Percentiles rank a stretch among this genome's conserved stretches.
These are phyloP conservation scores for Phytopythium helicoides DNA, from an alignment of 352 stramenopile species.

Conservation along the genomic window DNA sequence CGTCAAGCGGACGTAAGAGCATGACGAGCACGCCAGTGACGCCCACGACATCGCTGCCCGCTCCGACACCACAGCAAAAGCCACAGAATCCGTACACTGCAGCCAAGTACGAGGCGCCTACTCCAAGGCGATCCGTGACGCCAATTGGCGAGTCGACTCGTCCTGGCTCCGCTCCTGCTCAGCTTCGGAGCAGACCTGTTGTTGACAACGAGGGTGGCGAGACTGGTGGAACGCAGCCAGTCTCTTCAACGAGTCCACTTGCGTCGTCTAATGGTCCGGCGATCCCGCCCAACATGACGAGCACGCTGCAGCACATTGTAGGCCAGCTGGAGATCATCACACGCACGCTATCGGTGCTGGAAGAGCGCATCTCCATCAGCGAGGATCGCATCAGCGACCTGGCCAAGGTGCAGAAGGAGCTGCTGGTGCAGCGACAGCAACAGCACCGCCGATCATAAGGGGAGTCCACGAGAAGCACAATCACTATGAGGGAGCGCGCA, in stretches of 20 bases:
- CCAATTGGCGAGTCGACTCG: constrained; percentile 7
- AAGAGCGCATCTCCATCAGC: constrained; percentile 82
- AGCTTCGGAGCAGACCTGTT: neutral
- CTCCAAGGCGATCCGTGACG: constrained; percentile 1
- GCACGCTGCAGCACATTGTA: constrained; percentile 87
- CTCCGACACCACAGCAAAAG: constrained; percentile 40
- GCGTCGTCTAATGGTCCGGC: neutral
- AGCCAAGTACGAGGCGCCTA: constrained; percentile 32
- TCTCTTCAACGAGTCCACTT: neutral
- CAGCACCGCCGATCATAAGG: constrained; percentile 17
- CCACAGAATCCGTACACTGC: constrained; percentile 29
- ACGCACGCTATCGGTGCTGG: constrained; percentile 73
- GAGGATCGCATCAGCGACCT: constrained; percentile 78
- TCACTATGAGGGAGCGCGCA: neutral
- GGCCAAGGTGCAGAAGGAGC: constrained; percentile 52
- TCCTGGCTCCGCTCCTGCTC: constrained; percentile 1
- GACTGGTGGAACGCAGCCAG: neutral
- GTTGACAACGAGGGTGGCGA: neutral
- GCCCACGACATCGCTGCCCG: constrained; percentile 26
- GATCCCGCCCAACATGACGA: constrained; percentile 25
- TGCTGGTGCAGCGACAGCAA: constrained; percentile 47
- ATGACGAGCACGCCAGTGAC: constrained; percentile 4
- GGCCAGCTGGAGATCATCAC: constrained; percentile 90
- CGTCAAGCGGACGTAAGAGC: neutral
- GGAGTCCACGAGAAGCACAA: neutral